Percentiles rank a stretch among this genome's conserved stretches.
Conservation (phyloP, 495 filamentous ascomycete genomes). For the Penicillium cataractarum region DNA sequence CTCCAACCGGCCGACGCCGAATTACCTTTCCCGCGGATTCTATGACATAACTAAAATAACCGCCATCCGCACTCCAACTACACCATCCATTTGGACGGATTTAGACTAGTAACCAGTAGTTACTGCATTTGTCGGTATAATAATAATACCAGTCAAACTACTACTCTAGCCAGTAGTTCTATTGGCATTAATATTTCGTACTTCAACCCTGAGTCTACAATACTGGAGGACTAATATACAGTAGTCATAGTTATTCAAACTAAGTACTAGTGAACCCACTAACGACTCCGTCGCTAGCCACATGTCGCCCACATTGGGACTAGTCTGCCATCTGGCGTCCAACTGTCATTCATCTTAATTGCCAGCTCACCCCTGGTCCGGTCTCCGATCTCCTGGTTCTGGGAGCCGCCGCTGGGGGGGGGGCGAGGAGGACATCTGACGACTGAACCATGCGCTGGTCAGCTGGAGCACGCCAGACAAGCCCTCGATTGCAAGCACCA, state of each 20-base stretch:
- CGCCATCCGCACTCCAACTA: neutral
- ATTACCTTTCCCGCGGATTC: conserved; percentile 3
- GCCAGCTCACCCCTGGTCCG: neutral
- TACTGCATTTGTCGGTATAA: too few relatives aligned
- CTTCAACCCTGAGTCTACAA: too few relatives aligned
- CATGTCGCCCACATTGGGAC: neutral
- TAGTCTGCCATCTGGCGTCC: neutral
- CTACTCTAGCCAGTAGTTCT: too few relatives aligned
- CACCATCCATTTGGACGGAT: neutral
- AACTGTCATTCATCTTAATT: neutral
- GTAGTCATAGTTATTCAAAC: neutral
- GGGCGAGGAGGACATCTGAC: neutral
- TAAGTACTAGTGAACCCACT: neutral
- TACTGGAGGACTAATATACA: too few relatives aligned
- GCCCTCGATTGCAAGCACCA: neutral
- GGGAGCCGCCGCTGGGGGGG: neutral
- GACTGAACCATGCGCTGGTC: conserved; percentile 23
- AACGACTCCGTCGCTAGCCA: conserved; percentile 1
- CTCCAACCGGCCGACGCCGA: neutral
- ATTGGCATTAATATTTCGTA: neutral
- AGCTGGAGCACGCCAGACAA: conserved; percentile 14
- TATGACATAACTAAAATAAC: conserved; percentile 24
- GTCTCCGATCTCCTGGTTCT: neutral
- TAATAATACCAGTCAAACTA: too few relatives aligned
- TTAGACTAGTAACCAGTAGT: neutral